Evolutionary conservation across 805 yeast species (phyloP).

Genomic region (Cyberlindnera meyerae): DNA sequence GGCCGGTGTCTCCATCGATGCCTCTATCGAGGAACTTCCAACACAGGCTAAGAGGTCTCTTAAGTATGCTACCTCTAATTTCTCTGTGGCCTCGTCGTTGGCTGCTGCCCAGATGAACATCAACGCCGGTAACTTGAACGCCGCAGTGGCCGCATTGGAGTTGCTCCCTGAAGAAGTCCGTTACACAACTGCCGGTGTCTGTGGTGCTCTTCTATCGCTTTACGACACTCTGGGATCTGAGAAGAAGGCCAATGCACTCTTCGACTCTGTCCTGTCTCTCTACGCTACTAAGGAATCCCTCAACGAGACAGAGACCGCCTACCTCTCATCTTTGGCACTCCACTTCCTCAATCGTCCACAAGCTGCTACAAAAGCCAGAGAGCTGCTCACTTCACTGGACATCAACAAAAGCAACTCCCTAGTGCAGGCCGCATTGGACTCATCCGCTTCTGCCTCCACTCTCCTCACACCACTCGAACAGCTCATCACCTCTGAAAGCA

Average conservation of each 20-base stretch:
- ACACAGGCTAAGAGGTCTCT: conserved; percentile 30
- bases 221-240: conserved; percentile 42
- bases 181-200: conserved; percentile 39
- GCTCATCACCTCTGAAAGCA: background rate
- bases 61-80: conserved; percentile 30
- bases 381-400: conserved; percentile 2
- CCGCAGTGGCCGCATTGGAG: conserved; percentile 35
- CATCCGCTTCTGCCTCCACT: conserved; percentile 1
- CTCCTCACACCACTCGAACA: conserved; percentile 2
- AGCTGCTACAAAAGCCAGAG: conserved; percentile 4
- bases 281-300: background rate
- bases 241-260: conserved; percentile 29
- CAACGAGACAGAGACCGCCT: background rate
- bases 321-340: conserved; percentile 5
- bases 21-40: conserved; percentile 2
- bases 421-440: conserved; percentile 7
- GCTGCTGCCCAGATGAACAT: conserved; percentile 33
- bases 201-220: conserved; percentile 44
- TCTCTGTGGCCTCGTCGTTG: conserved; percentile 28
- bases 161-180: conserved; percentile 18
- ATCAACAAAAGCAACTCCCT: conserved; percentile 1
- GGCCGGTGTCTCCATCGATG: conserved; percentile 15
- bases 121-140: conserved; percentile 27
- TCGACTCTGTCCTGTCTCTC: conserved; percentile 14
- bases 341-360: conserved; percentile 5